Percentiles rank a stretch among this genome's conserved stretches.
These are phyloP conservation scores for Stagonosporopsis cucurbitacearum DNA, from an alignment of 2,329 filamentous ascomycete genomes.

Conservation along the genomic window DNA sequence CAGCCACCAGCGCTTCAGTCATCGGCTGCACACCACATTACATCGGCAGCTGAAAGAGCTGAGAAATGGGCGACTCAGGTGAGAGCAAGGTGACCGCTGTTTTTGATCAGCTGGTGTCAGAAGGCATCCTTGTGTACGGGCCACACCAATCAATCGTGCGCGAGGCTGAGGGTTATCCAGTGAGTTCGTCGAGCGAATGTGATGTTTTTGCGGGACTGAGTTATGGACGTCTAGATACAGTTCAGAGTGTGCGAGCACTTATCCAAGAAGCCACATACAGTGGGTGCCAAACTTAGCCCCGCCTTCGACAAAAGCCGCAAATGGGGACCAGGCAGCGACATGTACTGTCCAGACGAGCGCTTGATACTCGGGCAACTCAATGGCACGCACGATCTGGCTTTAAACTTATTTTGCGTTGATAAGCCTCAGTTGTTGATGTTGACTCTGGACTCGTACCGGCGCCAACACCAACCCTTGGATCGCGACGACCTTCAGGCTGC, in stretches of 20 bases:
- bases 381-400: constrained; percentile 53
- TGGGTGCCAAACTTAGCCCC: constrained; percentile 27
- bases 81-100: constrained; percentile 22
- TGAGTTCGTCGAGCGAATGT: constrained; percentile 16
- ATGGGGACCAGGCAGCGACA: constrained; percentile 47
- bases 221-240: constrained; percentile 30
- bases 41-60: background rate
- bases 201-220: background rate
- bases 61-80: constrained; percentile 18
- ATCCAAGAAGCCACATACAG: constrained; percentile 38
- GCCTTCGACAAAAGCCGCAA: constrained; percentile 26
- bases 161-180: constrained; percentile 34
- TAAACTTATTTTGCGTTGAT: constrained; percentile 60
- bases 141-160: constrained; percentile 28
- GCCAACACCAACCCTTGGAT: constrained; percentile 55
- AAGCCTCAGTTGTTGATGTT: constrained; percentile 57
- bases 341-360: constrained; percentile 54
- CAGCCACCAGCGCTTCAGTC: constrained; percentile 9
- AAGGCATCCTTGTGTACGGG: constrained; percentile 34
- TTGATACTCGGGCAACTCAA: constrained; percentile 52
- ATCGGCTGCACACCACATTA: background rate
- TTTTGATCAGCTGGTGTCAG: constrained; percentile 37
- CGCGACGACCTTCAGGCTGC: constrained; percentile 51
- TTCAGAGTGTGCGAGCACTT: constrained; percentile 43
- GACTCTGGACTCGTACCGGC: constrained; percentile 55